Base-by-base conservation (phyloP, 2,329 filamentous ascomycete genomes). In the Verticillium nubilum region DNA sequence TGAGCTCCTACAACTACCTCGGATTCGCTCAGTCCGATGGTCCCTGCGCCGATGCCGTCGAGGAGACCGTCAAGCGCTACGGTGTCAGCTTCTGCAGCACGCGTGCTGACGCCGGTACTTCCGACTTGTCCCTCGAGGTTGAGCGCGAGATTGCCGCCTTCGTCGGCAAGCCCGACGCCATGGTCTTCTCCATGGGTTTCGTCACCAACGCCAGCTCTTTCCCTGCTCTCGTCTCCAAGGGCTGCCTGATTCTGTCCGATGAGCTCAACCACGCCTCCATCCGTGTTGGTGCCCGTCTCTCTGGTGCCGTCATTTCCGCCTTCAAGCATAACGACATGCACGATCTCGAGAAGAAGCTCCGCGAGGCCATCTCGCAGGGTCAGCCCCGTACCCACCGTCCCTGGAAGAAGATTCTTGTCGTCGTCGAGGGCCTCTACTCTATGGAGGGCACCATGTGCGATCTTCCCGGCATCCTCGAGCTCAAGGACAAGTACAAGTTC, bases 361-460 rank as follows among this genome's bases (percentile, higher is more conserved):
- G 95, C 50, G 93, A 98, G 72, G 90, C 88, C 65, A 98, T 99
- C 71, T 93, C 94, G 15, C 94, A 98, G 76, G 95, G 95, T 52
- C 95, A 99, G 72, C 95, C 95, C 58, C 90, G 95, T 65, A 99
- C 94, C n/a, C 95, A 99, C 75, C 90, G 95, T 29, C 95, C 95
- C 1, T 99, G 95, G 95, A 97, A 96, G 83, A 99, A 98, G 86
- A 98, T 99, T 62, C 75, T 99, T 57, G 91, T 99, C 52, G 93
- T 94, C 37, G 91, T 99, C 37, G 95, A 99, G 74, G 95, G 95
- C 67, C 84, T 99, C 23, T 99, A 99, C 81, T 98, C 94, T 1
- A 99, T 99, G 95, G 95, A 99, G 78, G 95, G 95, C 55, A 97
- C 93, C 65, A 96, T 99, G 91, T 95, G 91, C 76, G 95, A 99